Percentiles rank a stretch among this genome's conserved stretches.
Conservation (phyloP, 139 green algal species). For the Chlorella sp. region DNA sequence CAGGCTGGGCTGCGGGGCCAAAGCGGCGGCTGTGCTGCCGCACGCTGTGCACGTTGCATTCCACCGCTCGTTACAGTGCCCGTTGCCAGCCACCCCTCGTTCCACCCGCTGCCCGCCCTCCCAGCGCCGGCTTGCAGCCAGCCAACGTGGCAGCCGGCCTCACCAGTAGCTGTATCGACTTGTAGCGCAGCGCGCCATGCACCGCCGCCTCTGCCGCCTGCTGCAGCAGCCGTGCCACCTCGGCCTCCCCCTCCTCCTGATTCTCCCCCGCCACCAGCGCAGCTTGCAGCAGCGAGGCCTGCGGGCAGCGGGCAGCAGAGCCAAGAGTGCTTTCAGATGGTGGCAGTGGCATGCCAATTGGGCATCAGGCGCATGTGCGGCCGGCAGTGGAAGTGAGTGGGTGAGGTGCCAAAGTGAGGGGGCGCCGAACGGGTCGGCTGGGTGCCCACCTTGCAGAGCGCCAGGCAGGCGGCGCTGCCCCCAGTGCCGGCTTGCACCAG, state of each 20-base stretch:
- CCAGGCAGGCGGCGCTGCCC: not conserved
- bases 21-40: not conserved
- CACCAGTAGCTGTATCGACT: constrained; percentile 13
- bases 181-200: constrained; percentile 5
- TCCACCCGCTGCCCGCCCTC: too few species aligned
- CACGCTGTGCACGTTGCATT: not conserved
- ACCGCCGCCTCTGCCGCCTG: not conserved
- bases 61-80: too few species aligned
- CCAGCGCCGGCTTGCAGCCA: not conserved
- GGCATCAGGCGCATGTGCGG: not conserved
- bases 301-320: not conserved
- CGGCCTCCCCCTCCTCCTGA: not conserved
- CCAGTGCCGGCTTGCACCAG: not conserved
- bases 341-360: too few species aligned
- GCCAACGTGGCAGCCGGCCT: not conserved
- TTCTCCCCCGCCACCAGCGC: not conserved
- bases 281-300: not conserved
- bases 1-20: too few species aligned
- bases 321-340: not conserved
- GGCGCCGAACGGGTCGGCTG: too few species aligned
- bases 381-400: too few species aligned
- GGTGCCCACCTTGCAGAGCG: not conserved
- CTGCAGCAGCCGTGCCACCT: not conserved
- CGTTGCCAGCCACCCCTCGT: too few species aligned
- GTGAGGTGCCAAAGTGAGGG: too few species aligned